These are phyloP conservation scores for Onygenales sp. DNA, from an alignment of 2,329 filamentous ascomycete species.

Conservation along the genomic window DNA sequence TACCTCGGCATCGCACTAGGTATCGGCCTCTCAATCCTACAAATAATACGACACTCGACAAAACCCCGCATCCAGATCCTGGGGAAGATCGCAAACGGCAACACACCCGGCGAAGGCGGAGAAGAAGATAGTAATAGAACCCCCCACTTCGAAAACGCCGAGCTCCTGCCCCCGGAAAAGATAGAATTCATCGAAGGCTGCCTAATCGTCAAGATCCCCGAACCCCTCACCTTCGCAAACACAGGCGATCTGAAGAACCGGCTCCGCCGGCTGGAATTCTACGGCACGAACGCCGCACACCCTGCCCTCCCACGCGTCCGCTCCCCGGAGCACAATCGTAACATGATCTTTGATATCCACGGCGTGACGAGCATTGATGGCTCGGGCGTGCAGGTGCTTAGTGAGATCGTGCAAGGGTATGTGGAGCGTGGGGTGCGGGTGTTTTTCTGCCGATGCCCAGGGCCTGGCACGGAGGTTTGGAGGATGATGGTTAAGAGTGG, in stretches of 20 bases:
- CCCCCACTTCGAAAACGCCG: constrained; percentile 71
- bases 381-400: constrained; percentile 81
- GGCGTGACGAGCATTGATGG: constrained; percentile 94
- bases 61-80: constrained; percentile 93
- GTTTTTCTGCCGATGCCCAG: constrained; percentile 46
- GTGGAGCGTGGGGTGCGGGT: constrained; percentile 59
- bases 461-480: constrained; percentile 51
- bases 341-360: constrained; percentile 94
- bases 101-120: too few relatives aligned
- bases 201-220: constrained; percentile 93
- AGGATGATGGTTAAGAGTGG: constrained; percentile 66
- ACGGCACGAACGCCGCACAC: constrained; percentile 77
- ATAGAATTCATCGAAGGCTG: constrained; percentile 88
- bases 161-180: constrained; percentile 52
- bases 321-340: constrained; percentile 70
- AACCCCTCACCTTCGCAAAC: constrained; percentile 93
- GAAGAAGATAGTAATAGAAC: too few relatives aligned
- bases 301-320: constrained; percentile 77
- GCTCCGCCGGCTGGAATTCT: constrained; percentile 73
- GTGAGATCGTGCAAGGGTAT: constrained; percentile 79
- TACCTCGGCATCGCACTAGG: constrained; percentile 89
- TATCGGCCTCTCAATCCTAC: constrained; percentile 79
- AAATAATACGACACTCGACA: constrained; percentile 83
- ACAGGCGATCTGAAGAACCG: constrained; percentile 84
- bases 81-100: constrained; percentile 68